Conservation (phyloP, 768 basidiomycete genomes). For the Collybia sp. region DNA sequence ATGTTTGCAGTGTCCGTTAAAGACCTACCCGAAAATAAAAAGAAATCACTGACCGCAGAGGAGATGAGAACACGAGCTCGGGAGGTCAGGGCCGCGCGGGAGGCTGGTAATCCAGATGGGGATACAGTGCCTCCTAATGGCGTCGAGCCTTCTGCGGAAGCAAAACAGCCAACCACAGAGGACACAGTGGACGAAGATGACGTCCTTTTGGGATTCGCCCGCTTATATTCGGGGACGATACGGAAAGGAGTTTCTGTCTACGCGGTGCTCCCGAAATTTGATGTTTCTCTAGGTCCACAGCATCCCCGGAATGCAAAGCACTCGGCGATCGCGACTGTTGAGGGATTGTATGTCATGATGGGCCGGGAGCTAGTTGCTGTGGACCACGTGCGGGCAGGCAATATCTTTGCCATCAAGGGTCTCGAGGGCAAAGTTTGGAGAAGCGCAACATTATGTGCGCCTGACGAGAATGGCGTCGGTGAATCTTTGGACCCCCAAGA, state of each 20-base stretch:
- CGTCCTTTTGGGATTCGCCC: conserved; percentile 85
- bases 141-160: conserved; percentile 5
- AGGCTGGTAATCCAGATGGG: conserved; percentile 14
- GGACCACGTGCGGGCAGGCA: conserved; percentile 80
- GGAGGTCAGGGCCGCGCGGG: conserved; percentile 39
- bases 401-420: conserved; percentile 90
- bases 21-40: conserved; percentile 85
- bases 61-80: conserved; percentile 70
- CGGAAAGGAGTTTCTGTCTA: conserved; percentile 57
- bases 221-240: conserved; percentile 89
- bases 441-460: conserved; percentile 84
- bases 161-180: conserved; percentile 8
- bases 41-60: conserved; percentile 70
- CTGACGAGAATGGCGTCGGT: conserved; percentile 38
- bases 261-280: conserved; percentile 87
- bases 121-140: conserved; percentile 8
- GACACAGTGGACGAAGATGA: conserved; percentile 41
- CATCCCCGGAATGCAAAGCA: conserved; percentile 69
- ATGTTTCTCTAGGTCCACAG: conserved; percentile 49
- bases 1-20: conserved; percentile 90
- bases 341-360: conserved; percentile 95
- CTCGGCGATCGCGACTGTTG: conserved; percentile 55
- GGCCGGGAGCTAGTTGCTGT: conserved; percentile 89
- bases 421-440: conserved; percentile 88
- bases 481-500: conserved; percentile 24